Evolutionary conservation across 192 early-diverging fungal species (phyloP).

Genomic region (Gamsiella multidivaricata): DNA sequence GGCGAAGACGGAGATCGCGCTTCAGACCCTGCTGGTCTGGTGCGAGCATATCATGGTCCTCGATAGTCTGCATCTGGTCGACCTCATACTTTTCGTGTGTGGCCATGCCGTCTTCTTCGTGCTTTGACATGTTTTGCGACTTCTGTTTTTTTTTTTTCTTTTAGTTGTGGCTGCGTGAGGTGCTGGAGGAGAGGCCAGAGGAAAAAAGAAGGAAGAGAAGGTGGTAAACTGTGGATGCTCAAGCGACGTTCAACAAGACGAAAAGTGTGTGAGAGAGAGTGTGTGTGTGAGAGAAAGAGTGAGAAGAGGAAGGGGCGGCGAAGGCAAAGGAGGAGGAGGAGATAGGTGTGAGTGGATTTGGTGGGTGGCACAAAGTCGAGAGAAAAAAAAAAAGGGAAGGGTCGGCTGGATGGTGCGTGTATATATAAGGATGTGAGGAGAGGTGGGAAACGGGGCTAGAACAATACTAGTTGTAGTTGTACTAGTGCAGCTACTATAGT

Average conservation of each 20-base stretch:
- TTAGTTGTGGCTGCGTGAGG: neutral
- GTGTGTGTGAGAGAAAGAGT: neutral
- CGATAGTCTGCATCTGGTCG: neutral
- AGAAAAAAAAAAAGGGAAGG: neutral
- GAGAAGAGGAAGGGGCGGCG: neutral
- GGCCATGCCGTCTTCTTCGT: constrained; percentile 1
- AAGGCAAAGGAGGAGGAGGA: neutral
- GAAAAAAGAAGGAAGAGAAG: neutral
- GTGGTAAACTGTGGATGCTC: too few species aligned
- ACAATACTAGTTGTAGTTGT: neutral
- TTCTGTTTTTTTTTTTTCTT: neutral
- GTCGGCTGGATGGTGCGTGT: neutral
- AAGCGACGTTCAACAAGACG: too few species aligned
- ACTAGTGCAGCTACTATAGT: neutral
- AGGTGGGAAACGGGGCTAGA: too few species aligned
- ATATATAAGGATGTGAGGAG: neutral
- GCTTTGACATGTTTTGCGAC: neutral
- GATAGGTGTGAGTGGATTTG: constrained; percentile 2
- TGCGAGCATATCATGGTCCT: neutral
- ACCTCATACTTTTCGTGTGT: constrained; percentile 11
- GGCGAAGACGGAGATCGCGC: constrained; percentile 64
- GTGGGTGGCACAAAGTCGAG: constrained; percentile 12
- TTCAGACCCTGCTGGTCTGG: constrained; percentile 49
- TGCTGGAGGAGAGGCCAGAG: too few species aligned
- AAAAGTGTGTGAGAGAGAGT: too few species aligned